Conservation (phyloP, 179 eudicot genomes). For the Corrigiola litoralis region DNA sequence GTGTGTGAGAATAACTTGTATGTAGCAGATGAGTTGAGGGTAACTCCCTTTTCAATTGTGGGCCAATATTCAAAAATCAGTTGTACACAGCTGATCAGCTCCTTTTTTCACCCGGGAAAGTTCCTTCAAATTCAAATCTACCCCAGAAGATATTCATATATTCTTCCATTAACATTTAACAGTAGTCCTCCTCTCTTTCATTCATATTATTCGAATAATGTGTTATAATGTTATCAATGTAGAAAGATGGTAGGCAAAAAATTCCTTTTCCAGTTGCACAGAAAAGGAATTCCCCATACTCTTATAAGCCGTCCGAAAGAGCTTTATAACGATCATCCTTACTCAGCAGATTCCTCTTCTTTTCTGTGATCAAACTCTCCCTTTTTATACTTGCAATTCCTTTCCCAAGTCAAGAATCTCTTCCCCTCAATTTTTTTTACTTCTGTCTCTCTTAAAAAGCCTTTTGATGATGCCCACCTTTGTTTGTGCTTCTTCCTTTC, state of each 20-base stretch:
- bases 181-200: not conserved
- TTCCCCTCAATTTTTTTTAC: not conserved
- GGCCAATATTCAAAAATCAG: no score
- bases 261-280: constrained; percentile 28
- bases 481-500: constrained; percentile 15
- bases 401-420: constrained; percentile 54
- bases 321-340: constrained; percentile 30
- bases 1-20: no score
- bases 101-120: not conserved
- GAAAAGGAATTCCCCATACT: constrained; percentile 28
- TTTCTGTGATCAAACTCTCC: constrained; percentile 8
- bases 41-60: no score
- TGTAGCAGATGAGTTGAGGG: no score
- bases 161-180: constrained; percentile 7
- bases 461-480: constrained; percentile 37
- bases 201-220: constrained; percentile 12
- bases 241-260: constrained; percentile 6
- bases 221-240: no score
- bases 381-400: constrained; percentile 20
- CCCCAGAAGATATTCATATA: constrained; percentile 9
- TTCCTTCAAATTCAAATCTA: constrained; percentile 8
- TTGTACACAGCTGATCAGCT: not conserved
- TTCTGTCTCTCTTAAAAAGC: not conserved
- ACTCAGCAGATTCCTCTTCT: constrained; percentile 30
- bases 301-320: constrained; percentile 28